Evolutionary conservation across 1,139 yeast species (phyloP), one percentile per base, ranked within the genome.

Genomic region (Scheffersomyces illinoinensis): DNA sequence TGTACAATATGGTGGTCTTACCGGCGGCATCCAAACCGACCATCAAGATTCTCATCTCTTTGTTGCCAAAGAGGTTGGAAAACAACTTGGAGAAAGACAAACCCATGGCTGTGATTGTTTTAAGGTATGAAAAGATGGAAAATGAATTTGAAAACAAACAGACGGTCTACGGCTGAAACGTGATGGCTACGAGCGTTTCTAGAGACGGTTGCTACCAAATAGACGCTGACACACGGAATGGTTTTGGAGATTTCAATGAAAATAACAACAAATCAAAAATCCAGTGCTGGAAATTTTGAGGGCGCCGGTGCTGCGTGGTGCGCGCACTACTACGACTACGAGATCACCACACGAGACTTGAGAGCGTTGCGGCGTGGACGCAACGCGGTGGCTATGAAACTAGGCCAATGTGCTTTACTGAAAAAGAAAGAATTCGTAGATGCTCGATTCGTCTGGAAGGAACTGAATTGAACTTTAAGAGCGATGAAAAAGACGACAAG

Each of bases 1-100:
- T 91, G 82, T 91, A 91, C 73, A 91, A 84, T 75, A 91, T 91
- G 76, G 97, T 91, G 77, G 95, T 90, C 82, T 90, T 90, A 86
- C 96, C 96, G 67, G 96, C 96, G 71, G 93, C 95, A 78, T 90
- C 96, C 71, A 91, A 85, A 79, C 97, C 97, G 72, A 91, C 96
- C 97, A 91, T 91, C 77, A 91, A 87, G 75, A 91, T 91, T 82
- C 96, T 88, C 97, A 91, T 91, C 73, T 87, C 91, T 75, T 85
- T 87, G 79, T 86, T 88, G 76, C 90, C 90, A 71, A 87, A 86
- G 75, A 91, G 93, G 86, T 93, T 92, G 79, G 87, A 87, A 77
- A 91, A 88, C 79, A 91, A 85, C 82, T 90, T 91, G 68, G 97
- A 91, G 79, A 91, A 86, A 71, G 91, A 88, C 78, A 91, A 84